Evolutionary conservation across 2,329 filamentous ascomycete genomes (phyloP).

Genomic region (Epicoccum sorghinum): DNA sequence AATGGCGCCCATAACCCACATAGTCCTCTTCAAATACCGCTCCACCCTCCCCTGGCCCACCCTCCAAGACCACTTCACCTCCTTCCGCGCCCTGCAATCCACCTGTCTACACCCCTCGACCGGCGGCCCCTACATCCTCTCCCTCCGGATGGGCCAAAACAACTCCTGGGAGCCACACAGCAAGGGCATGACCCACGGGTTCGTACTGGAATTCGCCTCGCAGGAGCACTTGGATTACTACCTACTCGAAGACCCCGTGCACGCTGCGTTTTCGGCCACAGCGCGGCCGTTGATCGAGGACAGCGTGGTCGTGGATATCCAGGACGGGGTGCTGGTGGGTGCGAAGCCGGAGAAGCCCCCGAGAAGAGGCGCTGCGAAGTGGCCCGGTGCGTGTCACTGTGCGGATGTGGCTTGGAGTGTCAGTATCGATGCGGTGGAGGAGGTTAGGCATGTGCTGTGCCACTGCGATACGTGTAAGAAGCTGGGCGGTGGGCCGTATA

Average conservation of each 20-base stretch:
- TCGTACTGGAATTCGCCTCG: constrained; percentile 42
- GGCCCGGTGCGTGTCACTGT: constrained; percentile 43
- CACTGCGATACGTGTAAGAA: constrained; percentile 48
- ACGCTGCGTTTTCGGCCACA: constrained; percentile 35
- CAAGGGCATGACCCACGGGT: constrained; percentile 46
- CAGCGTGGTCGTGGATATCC: constrained; percentile 42
- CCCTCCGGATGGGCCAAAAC: constrained; percentile 43
- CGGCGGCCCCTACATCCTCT: constrained; percentile 40
- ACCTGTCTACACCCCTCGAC: constrained; percentile 33
- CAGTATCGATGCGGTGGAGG: constrained; percentile 29
- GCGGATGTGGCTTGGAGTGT: constrained; percentile 34
- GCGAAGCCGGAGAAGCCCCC: constrained; percentile 26
- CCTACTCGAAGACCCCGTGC: constrained; percentile 38
- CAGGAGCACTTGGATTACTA: constrained; percentile 46
- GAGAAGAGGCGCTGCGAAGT: constrained; percentile 10
- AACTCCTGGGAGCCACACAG: constrained; percentile 39
- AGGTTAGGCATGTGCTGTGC: constrained; percentile 39
- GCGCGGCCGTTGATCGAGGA: constrained; percentile 42
- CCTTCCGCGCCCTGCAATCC: constrained; percentile 35
- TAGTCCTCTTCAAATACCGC: constrained; percentile 45
- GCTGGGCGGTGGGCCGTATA: constrained; percentile 44
- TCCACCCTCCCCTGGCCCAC: constrained; percentile 39
- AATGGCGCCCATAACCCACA: constrained; percentile 37
- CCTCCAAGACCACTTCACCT: constrained; percentile 39
- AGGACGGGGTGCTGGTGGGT: constrained; percentile 42